These are phyloP conservation scores for Schizophyllum amplum DNA, from an alignment of 1,284 basidiomycete genomes.

Conservation along the genomic window DNA sequence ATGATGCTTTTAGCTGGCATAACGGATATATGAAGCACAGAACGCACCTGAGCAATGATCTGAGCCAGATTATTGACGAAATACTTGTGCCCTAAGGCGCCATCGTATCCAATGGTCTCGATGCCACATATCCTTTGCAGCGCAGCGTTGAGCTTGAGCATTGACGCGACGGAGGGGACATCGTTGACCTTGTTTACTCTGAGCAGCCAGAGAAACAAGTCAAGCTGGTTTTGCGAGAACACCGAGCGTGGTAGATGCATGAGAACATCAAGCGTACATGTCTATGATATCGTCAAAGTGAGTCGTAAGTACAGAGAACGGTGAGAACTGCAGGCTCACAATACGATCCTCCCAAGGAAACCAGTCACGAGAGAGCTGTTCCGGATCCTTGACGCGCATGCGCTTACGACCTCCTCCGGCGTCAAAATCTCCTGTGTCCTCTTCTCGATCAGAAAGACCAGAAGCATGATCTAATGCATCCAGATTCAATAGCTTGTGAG, in stretches of 20 bases:
- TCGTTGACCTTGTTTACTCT: constrained; percentile 19
- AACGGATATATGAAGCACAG: background rate
- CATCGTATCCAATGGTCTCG: constrained; percentile 20
- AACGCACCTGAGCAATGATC: constrained; percentile 24
- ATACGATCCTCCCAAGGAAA: constrained; percentile 6
- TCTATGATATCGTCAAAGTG: constrained; percentile 12
- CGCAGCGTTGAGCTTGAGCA: constrained; percentile 18
- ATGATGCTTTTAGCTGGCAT: background rate
- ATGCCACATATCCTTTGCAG: constrained; percentile 25
- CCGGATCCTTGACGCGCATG: no score
- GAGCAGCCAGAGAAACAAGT: constrained; percentile 26
- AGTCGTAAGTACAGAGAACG: background rate
- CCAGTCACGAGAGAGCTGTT: no score
- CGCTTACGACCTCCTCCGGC: no score
- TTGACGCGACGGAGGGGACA: constrained; percentile 20
- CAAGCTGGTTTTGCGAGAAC: constrained; percentile 25
- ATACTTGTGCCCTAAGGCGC: constrained; percentile 26
- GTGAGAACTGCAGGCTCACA: background rate
- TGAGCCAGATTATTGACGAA: constrained; percentile 21
- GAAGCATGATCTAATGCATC: no score
- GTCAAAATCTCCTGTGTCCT: no score
- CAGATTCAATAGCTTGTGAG: no score
- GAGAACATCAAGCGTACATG: constrained; percentile 25
- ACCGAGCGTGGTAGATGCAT: constrained; percentile 28
- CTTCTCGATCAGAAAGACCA: no score